Base-by-base conservation (phyloP, 345 rosid species). In the Erucastrum elatum region DNA sequence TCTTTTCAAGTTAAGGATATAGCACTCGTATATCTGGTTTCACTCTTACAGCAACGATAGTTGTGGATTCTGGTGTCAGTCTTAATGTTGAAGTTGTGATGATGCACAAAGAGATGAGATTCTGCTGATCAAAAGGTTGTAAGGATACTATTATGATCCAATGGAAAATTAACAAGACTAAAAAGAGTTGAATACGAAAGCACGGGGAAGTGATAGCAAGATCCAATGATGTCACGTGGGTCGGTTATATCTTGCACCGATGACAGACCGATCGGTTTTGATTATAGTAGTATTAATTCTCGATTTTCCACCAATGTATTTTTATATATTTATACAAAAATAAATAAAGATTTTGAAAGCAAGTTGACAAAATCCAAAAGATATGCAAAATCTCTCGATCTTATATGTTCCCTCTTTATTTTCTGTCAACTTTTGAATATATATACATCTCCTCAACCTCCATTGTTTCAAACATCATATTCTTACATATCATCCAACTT, bases 311-410 rank as follows among this genome's bases (percentile, higher is more conserved):
- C 33, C 64, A n/a, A 60, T 61, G 49, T 41, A 41, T 29, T 60
- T 16, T 16, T 53, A 56, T 6, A 13, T 60, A 1, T 16, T 34
- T 55, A 16, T 55, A 55, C 16, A 58, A 4, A 58, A 34, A 15
- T 5, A 75, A 56, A 41, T 0, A 75, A 75, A 67, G 27, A 59
- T 70, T 34, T 63, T 51, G 56, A 70, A 77, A 64, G 71, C 64
- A 27, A 70, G 68, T 77, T 41, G 71, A 78, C 77, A 78, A 78
- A 72, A 78, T 78, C 81, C 31, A 1, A 1, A 72, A 66, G 73
- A 78, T 78, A 25, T 72, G 73, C 68, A 72, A 72, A 78, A 78
- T 78, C 82, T 78, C 77, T 78, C 58, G 77, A 66, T 78, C 72
- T 78, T 77, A 72, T 72, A 78, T 65, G 49, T 60, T 67, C 82